Evolutionary conservation across 2,329 filamentous ascomycete species (phyloP), one percentile per base, ranked within the genome.

Genomic region (Geosmithia putterillii): DNA sequence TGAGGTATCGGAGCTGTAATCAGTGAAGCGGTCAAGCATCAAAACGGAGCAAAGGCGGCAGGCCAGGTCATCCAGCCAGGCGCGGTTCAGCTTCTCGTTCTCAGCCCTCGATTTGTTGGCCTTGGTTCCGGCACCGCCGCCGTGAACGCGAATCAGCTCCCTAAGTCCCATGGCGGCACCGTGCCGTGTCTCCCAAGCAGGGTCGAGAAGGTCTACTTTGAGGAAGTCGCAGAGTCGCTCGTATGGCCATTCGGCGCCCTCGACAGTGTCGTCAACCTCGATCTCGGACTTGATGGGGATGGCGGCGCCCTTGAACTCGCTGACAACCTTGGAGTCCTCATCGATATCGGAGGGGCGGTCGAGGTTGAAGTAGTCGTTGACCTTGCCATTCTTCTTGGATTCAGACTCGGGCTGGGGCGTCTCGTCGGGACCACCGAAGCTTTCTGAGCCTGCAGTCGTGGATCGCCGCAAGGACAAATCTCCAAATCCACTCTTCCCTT

Each of bases 1-100:
- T 1, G 94, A 94, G 43, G 87, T 98, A 60, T 98, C 92, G 5
- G 89, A 95, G 46, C 94, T 92, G 65, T 95, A 98, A 57, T 98
- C 92, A 45, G 89, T 94, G 57, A 98, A 98, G 43, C 89, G 81
- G 64, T 98, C 92, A 15, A 98, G 79, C 81, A 98, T 95, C 54
- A 98, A 82, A 42, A 98, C 89, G 58, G 86, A 95, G 61, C 89
- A 90, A 41, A 98, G 74, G 21, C 92, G 84, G 55, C 89, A 95
- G n/a, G 89, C 87, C 42, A 98, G 72, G 56, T 98, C 90, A 56
- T 96, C 86, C 18, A 98, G 75, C 88, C 88, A 98, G 57, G 71
- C 75, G 47, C 82, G 77, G 54, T 96, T 98, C 38, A 86, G 69
- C 2, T 63, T 57, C 54, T 95, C 78, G 56, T 98, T 98, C 53